A percentile compares a stretch with the other conserved stretches of the same genome.
These are phyloP conservation scores for Pseudocercospora macadamiae DNA, from an alignment of 2,329 filamentous ascomycete genomes.

Conservation along the genomic window DNA sequence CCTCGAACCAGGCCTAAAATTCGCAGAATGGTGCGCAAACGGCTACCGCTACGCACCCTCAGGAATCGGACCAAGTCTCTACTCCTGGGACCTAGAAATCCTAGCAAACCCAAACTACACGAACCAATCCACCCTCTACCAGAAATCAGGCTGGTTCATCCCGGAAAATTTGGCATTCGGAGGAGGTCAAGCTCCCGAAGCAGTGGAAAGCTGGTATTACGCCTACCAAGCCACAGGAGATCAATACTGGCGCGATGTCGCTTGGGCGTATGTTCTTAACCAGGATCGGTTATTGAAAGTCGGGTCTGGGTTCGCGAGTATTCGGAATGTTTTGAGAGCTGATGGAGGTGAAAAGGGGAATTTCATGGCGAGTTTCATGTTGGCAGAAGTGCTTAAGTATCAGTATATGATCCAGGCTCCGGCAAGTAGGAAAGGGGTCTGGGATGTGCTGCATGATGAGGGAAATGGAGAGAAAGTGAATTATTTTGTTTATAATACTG, in stretches of 20 bases:
- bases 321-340: constrained; percentile 21
- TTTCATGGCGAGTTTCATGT: constrained; percentile 84
- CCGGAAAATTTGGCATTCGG: constrained; percentile 37
- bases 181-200: constrained; percentile 53
- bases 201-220: constrained; percentile 31
- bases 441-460: constrained; percentile 57
- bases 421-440: constrained; percentile 55
- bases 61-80: constrained; percentile 73
- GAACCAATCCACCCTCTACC: constrained; percentile 61
- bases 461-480: constrained; percentile 47
- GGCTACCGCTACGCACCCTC: constrained; percentile 72
- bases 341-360: constrained; percentile 60
- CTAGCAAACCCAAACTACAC: constrained; percentile 35
- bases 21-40: constrained; percentile 72
- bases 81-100: constrained; percentile 42
- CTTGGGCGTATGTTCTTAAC: constrained; percentile 24
- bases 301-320: constrained; percentile 21
- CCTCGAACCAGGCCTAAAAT: constrained; percentile 70
- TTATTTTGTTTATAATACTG: constrained; percentile 65
- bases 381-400: constrained; percentile 86
- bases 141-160: constrained; percentile 72
- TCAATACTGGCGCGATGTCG: constrained; percentile 28
- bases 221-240: constrained; percentile 28
- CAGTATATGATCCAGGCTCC: constrained; percentile 67
- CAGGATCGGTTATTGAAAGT: constrained; percentile 21